Evolutionary conservation across 352 stramenopile genomes (phyloP).

Genomic region (Phytophthora boehmeriae): DNA sequence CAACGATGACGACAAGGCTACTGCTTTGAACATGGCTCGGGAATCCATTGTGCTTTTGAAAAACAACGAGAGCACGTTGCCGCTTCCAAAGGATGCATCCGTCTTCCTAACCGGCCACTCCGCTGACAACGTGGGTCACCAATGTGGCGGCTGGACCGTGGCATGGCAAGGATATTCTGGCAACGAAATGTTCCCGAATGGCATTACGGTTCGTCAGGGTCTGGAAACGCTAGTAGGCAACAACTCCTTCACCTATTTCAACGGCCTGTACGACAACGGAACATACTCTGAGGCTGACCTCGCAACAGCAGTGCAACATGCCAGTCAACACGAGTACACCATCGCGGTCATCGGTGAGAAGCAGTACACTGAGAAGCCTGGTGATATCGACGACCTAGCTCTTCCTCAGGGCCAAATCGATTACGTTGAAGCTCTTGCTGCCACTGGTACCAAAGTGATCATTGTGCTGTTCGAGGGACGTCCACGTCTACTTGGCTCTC

Average conservation of each 20-base stretch:
- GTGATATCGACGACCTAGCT: conserved; percentile 77
- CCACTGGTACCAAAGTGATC: conserved; percentile 77
- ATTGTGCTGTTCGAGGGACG: conserved; percentile 82
- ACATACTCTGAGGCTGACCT: conserved; percentile 49
- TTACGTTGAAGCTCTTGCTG: conserved; percentile 70
- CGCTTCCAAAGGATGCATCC: conserved; percentile 30
- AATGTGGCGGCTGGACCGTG: conserved; percentile 79
- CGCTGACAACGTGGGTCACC: conserved; percentile 59
- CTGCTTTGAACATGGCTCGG: conserved; percentile 60
- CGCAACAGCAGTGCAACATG: conserved; percentile 48
- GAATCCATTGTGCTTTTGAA: conserved; percentile 82
- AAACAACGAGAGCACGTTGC: conserved; percentile 66
- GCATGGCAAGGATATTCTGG: conserved; percentile 82
- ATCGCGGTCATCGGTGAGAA: conserved; percentile 78
- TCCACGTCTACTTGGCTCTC: conserved; percentile 69
- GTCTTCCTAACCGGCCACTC: conserved; percentile 71
- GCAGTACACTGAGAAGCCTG: conserved; percentile 82
- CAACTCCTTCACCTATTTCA: conserved; percentile 49
- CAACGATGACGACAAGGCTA: conserved; percentile 44
- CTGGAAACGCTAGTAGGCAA: conserved; percentile 40
- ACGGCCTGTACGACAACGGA: conserved; percentile 57
- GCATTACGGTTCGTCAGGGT: conserved; percentile 50
- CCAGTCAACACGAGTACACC: conserved; percentile 53
- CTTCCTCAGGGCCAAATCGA: conserved; percentile 68
- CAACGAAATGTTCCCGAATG: conserved; percentile 61